phyloP scores from a whole-genome alignment of 2,329 filamentous ascomycete genomes.

The Trichoderma pleuroti region DNA sequence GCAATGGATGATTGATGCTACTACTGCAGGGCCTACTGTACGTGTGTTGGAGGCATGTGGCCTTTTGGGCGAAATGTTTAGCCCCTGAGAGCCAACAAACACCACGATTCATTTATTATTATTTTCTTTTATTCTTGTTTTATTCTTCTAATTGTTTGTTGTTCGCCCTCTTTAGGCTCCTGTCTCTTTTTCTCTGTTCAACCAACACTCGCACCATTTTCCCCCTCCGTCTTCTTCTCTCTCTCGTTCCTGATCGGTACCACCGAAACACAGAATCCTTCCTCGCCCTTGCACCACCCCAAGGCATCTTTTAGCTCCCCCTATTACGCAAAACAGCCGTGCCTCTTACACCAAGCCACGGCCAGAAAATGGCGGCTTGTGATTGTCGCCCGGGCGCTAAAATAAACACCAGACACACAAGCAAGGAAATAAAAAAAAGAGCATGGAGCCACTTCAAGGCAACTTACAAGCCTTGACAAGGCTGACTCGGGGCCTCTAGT shows the following conservation, averaged over 20 bases:
- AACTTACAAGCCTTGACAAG: slow-evolving; percentile 6
- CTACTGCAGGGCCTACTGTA: not conserved
- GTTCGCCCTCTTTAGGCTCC: not conserved
- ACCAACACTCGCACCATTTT: not conserved
- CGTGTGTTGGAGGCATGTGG: not conserved
- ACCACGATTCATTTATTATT: not conserved
- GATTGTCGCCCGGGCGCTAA: not conserved
- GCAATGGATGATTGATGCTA: not conserved
- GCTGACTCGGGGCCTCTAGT: slow-evolving; percentile 3
- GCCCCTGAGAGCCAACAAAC: not conserved
- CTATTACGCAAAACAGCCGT: not conserved
- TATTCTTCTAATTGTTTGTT: not conserved
- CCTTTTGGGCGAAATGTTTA: not conserved
- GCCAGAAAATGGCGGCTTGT: not conserved
- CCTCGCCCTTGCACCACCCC: not conserved
- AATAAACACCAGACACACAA: no score
- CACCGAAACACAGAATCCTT: not conserved
- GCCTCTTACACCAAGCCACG: not conserved
- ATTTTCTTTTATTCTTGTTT: not conserved
- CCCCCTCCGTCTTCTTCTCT: not conserved
- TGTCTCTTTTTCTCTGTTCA: not conserved
- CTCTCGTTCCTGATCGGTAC: not conserved
- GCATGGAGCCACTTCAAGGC: not conserved
- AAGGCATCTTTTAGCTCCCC: not conserved
- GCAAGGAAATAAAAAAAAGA: no score